Conservation (phyloP, 768 basidiomycete species). For the Calocybe gangraenosa region DNA sequence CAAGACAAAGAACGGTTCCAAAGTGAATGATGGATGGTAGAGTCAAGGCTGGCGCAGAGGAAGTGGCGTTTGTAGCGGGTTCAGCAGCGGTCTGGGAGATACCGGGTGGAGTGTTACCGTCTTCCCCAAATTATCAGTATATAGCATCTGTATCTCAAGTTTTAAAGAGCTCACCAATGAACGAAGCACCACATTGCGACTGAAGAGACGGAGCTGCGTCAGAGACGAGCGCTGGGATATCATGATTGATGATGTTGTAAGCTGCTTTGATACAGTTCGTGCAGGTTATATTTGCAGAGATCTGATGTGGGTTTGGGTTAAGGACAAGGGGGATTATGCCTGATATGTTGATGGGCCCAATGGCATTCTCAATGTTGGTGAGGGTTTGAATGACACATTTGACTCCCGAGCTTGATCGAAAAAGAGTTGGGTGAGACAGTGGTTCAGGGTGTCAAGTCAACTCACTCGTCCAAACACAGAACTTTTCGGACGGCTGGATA, state of each 20-base stretch:
- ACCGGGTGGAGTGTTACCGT: constrained; percentile 9
- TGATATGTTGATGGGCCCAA: constrained; percentile 31
- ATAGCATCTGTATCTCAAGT: no score
- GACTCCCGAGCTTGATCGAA: constrained; percentile 24
- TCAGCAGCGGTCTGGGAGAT: constrained; percentile 9
- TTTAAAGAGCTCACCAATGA: constrained; percentile 49
- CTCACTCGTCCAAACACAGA: constrained; percentile 62
- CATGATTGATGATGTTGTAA: constrained; percentile 37
- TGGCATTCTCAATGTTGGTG: constrained; percentile 40
- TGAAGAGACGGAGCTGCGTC: constrained; percentile 20
- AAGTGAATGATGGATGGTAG: not conserved
- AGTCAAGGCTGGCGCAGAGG: not conserved
- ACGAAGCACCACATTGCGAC: constrained; percentile 44
- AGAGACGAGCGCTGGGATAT: constrained; percentile 31
- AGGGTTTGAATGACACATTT: constrained; percentile 56
- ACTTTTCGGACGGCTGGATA: constrained; percentile 57
- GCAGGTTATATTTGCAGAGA: constrained; percentile 42
- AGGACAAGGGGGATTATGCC: constrained; percentile 31
- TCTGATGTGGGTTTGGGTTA: constrained; percentile 9
- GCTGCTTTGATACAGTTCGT: constrained; percentile 49
- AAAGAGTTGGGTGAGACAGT: not conserved
- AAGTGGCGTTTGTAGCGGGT: not conserved
- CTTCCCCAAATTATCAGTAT: not conserved
- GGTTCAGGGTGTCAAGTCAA: constrained; percentile 4
- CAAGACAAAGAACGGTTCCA: not conserved